phyloP scores from a whole-genome alignment of 352 stramenopile genomes.

The Aphanomyces cochlioides region DNA sequence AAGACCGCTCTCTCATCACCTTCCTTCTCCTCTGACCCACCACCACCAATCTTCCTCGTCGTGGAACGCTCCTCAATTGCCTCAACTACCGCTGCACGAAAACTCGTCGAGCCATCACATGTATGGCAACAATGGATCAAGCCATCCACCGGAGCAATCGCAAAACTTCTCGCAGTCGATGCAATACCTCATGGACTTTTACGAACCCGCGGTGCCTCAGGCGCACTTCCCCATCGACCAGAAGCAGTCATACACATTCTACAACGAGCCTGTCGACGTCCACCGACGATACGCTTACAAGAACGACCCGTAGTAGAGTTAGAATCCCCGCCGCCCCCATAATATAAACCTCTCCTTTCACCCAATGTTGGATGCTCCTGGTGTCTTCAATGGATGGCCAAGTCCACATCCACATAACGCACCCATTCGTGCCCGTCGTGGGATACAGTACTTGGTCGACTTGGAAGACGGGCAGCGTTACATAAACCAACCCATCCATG shows the following conservation, averaged over 20 bases:
- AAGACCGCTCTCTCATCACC: slow-evolving; percentile 2
- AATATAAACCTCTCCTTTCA: too few species aligned
- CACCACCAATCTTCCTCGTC: slow-evolving; percentile 11
- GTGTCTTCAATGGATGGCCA: too few species aligned
- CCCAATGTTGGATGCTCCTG: background rate
- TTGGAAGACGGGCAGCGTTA: too few species aligned
- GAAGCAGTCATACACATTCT: background rate
- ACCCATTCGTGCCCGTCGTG: too few species aligned
- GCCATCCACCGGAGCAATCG: background rate
- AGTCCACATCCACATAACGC: too few species aligned
- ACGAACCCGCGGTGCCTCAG: background rate
- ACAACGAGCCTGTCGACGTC: slow-evolving; percentile 13
- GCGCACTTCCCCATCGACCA: slow-evolving; percentile 10
- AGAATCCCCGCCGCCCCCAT: too few species aligned
- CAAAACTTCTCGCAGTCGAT: slow-evolving; percentile 23
- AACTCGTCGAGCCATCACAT: background rate
- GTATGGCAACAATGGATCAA: background rate
- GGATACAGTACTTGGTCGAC: too few species aligned
- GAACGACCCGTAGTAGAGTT: background rate
- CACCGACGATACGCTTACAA: background rate
- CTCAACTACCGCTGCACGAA: slow-evolving; percentile 5
- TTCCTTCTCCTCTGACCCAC: slow-evolving; percentile 1
- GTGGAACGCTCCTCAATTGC: slow-evolving; percentile 12
- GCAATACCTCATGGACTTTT: slow-evolving; percentile 23
- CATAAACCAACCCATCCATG: too few species aligned